phyloP scores from a whole-genome alignment of 148 eudicot genomes.

The Beta vulgaris region DNA sequence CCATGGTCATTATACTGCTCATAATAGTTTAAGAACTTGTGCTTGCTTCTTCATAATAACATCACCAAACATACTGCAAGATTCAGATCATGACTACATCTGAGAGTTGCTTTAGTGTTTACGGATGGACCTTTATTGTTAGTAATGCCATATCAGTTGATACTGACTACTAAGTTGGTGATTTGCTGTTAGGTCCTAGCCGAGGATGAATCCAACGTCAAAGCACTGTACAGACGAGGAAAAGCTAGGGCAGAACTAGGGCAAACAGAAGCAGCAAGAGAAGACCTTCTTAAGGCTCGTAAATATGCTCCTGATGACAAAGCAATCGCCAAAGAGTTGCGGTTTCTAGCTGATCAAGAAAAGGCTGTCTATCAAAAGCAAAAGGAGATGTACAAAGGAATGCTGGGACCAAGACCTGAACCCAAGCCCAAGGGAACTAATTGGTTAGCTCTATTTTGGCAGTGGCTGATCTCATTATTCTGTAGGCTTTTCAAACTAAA shows the following conservation, averaged over 20 bases:
- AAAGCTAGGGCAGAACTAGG: conserved; percentile 93
- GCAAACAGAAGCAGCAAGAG: conserved; percentile 89
- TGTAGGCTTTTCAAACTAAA: conserved; percentile 47
- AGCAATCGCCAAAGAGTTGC: conserved; percentile 68
- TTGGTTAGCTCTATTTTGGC: conserved; percentile 65
- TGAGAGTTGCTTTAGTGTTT: background rate
- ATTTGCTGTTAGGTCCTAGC: conserved; percentile 50
- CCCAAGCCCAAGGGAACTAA: conserved; percentile 53
- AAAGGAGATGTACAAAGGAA: conserved; percentile 68
- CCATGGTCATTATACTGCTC: no score
- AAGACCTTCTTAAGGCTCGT: conserved; percentile 80
- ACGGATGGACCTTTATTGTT: background rate
- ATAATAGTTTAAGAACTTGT: background rate
- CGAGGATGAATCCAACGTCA: conserved; percentile 82
- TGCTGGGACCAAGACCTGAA: conserved; percentile 79
- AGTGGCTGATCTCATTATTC: conserved; percentile 63
- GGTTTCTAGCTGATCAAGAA: conserved; percentile 68
- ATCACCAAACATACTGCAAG: background rate
- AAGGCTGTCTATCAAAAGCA: conserved; percentile 38
- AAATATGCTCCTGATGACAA: conserved; percentile 82
- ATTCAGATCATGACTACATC: background rate
- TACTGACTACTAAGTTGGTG: background rate
- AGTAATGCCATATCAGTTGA: background rate
- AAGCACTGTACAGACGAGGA: conserved; percentile 88
- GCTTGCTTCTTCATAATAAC: background rate